A percentile compares a stretch with the other conserved stretches of the same genome.
Conservation (phyloP, 768 basidiomycete genomes). For the Dendrothele bispora region DNA sequence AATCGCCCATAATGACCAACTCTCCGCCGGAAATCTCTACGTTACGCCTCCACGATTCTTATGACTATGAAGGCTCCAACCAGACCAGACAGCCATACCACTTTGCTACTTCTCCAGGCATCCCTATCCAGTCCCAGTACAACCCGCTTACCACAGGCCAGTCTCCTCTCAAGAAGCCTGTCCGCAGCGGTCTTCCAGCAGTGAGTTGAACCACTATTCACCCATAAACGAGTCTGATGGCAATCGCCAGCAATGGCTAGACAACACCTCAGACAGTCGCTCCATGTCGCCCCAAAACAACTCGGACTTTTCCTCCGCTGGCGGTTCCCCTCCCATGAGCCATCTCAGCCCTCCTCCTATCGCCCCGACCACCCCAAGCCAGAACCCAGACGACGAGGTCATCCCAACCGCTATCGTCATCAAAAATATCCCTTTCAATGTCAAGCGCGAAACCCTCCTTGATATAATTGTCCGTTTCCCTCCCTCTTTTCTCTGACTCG, state of each 20-base stretch:
- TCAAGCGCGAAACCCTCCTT: slow-evolving; percentile 93
- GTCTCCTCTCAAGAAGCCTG: slow-evolving; percentile 70
- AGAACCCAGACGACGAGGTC: slow-evolving; percentile 78
- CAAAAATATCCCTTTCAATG: slow-evolving; percentile 99
- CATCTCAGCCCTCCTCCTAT: slow-evolving; percentile 47
- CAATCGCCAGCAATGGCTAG: slow-evolving; percentile 79
- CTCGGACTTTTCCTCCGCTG: slow-evolving; percentile 86
- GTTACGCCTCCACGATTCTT: slow-evolving; percentile 82
- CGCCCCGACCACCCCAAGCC: slow-evolving; percentile 49
- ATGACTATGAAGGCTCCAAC: slow-evolving; percentile 72
- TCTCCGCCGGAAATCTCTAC: slow-evolving; percentile 81
- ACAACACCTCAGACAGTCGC: slow-evolving; percentile 72
- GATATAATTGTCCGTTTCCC: slow-evolving; percentile 95
- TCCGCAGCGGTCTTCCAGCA: slow-evolving; percentile 70
- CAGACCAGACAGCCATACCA: slow-evolving; percentile 63
- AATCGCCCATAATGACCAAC: slow-evolving; percentile 67
- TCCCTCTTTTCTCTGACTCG: slow-evolving; percentile 11
- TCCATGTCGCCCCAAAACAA: slow-evolving; percentile 84
- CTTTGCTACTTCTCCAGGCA: slow-evolving; percentile 60
- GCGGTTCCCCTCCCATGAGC: slow-evolving; percentile 72
- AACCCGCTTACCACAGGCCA: slow-evolving; percentile 58
- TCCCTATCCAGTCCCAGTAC: slow-evolving; percentile 56
- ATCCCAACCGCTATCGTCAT: slow-evolving; percentile 99
- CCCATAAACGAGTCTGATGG: slow-evolving; percentile 10
- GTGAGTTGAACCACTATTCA: slow-evolving; percentile 43